phyloP scores from a whole-genome alignment of 768 basidiomycete species.

The Trametes gibbosa region DNA sequence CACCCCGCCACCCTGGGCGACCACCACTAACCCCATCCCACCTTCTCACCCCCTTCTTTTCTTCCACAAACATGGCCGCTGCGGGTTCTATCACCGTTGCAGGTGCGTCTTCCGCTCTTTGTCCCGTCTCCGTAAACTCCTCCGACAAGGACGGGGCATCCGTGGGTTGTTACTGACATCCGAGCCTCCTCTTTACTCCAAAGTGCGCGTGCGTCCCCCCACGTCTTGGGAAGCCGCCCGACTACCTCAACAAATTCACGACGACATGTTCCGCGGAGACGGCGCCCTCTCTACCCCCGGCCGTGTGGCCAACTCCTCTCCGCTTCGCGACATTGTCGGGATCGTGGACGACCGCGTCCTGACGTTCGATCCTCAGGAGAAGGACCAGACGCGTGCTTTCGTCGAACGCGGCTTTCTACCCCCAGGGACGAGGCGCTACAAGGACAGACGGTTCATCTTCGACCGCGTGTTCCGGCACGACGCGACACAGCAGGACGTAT shows the following conservation, averaged over 20 bases:
- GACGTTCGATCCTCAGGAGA: slow-evolving; percentile 94
- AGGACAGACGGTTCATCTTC: slow-evolving; percentile 96
- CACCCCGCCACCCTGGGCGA: slow-evolving; percentile 9
- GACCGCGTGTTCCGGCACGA: slow-evolving; percentile 87
- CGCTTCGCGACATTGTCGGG: slow-evolving; percentile 76
- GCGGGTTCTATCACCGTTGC: slow-evolving; percentile 88
- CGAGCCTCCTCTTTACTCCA: background rate
- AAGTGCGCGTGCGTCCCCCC: slow-evolving; percentile 91
- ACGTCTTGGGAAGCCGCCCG: slow-evolving; percentile 81
- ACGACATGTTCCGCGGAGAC: slow-evolving; percentile 74
- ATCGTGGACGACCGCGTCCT: slow-evolving; percentile 93
- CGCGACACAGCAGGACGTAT: slow-evolving; percentile 83
- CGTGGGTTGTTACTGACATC: background rate
- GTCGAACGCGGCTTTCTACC: slow-evolving; percentile 82
- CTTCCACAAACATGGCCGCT: slow-evolving; percentile 55
- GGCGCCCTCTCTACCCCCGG: slow-evolving; percentile 69
- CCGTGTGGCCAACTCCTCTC: slow-evolving; percentile 50
- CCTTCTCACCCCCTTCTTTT: background rate
- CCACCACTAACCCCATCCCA: slow-evolving; percentile 9
- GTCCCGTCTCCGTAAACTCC: slow-evolving; percentile 1
- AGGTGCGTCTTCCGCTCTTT: slow-evolving; percentile 43
- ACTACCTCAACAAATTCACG: slow-evolving; percentile 61
- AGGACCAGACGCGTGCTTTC: slow-evolving; percentile 75
- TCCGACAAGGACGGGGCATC: background rate
- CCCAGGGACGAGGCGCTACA: slow-evolving; percentile 89